Conservation (phyloP, 2,329 filamentous ascomycete genomes). For the Colletotrichum acutatum region DNA sequence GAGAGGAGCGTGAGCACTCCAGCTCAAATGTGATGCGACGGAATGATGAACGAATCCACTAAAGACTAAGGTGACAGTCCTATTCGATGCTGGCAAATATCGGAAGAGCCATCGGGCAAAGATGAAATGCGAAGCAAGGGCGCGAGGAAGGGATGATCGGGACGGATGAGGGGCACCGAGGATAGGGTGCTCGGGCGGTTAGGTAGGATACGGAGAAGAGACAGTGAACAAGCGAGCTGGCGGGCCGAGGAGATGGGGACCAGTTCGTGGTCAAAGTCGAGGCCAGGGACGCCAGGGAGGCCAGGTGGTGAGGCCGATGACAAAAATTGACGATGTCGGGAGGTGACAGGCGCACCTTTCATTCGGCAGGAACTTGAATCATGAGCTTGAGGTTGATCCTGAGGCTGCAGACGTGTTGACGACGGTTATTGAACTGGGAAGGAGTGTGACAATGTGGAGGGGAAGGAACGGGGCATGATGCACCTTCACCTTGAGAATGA, state of each 20-base stretch:
- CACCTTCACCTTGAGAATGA: not conserved
- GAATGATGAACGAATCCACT: not conserved
- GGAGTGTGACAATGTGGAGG: constrained; percentile 1
- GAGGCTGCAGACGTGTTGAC: not conserved
- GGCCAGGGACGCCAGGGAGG: no score
- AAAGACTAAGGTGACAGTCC: not conserved
- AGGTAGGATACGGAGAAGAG: not conserved
- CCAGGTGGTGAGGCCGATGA: not conserved
- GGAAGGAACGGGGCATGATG: not conserved
- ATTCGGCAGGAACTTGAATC: not conserved
- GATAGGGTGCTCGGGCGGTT: not conserved
- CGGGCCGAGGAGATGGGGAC: not conserved
- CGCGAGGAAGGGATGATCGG: not conserved
- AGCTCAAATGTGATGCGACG: no score
- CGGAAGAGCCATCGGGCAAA: not conserved
- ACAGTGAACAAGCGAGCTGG: not conserved
- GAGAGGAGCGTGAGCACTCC: no score
- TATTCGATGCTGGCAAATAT: not conserved
- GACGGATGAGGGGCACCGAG: not conserved
- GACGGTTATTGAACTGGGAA: not conserved
- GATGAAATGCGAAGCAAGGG: not conserved
- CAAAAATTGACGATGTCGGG: not conserved
- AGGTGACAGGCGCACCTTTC: not conserved
- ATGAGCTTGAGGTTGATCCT: not conserved
- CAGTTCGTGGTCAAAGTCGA: not conserved